Conservation (phyloP, 2,329 filamentous ascomycete species). For the Helotiales sp. region DNA sequence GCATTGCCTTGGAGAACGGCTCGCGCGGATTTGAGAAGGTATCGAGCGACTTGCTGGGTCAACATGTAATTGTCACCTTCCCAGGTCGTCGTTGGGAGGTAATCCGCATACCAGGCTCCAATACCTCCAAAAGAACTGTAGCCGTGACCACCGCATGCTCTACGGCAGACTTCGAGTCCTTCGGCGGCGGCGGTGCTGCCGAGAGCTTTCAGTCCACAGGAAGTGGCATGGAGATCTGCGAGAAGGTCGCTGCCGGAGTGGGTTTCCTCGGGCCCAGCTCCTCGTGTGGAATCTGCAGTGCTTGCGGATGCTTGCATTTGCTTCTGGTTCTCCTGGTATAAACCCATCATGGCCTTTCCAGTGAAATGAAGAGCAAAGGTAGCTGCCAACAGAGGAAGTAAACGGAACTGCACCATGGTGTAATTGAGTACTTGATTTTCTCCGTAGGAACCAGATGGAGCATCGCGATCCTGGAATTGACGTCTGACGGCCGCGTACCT, state of each 20-base stretch:
- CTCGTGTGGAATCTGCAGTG: constrained; percentile 52
- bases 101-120: constrained; percentile 75
- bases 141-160: constrained; percentile 78
- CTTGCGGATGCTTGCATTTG: constrained; percentile 58
- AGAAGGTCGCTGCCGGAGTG: constrained; percentile 69
- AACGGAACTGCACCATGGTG: constrained; percentile 77
- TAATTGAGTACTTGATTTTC: constrained; percentile 82
- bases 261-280: constrained; percentile 70
- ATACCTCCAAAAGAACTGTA: constrained; percentile 80
- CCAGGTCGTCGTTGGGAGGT: constrained; percentile 64
- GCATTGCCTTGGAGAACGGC: constrained; percentile 69
- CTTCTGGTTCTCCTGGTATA: constrained; percentile 75
- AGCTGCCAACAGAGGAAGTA: constrained; percentile 73
- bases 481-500: constrained; percentile 74
- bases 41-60: constrained; percentile 78
- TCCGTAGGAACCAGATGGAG: constrained; percentile 57
- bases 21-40: constrained; percentile 77
- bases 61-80: constrained; percentile 77
- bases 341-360: constrained; percentile 74
- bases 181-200: constrained; percentile 75
- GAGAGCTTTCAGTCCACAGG: constrained; percentile 76
- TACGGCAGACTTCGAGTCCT: constrained; percentile 74
- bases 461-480: constrained; percentile 80
- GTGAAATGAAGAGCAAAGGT: constrained; percentile 83
- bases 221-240: constrained; percentile 77